phyloP scores from a whole-genome alignment of 345 rosid species.

The Atalantia buxifolia region DNA sequence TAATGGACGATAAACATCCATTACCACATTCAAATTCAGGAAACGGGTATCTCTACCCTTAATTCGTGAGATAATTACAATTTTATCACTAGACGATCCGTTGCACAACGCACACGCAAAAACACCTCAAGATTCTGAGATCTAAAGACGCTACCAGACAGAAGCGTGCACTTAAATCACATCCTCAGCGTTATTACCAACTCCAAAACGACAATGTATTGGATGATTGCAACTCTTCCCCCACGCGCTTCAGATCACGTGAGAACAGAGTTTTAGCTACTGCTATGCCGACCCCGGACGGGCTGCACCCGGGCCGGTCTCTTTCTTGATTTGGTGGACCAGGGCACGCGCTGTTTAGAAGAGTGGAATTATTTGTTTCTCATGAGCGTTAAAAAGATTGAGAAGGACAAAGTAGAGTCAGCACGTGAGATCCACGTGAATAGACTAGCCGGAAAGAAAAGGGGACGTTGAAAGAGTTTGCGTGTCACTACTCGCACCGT shows the following conservation, averaged over 20 bases:
- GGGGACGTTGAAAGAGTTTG: neutral
- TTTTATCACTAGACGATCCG: neutral
- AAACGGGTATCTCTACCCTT: neutral
- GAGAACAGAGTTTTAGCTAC: neutral
- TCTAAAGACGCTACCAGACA: neutral
- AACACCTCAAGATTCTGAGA: neutral
- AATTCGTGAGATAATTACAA: neutral
- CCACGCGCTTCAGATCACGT: neutral
- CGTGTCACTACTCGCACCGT: neutral
- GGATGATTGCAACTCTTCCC: too few relatives aligned
- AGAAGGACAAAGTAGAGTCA: neutral
- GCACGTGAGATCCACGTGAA: slow-evolving; percentile 28
- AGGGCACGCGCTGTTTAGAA: neutral
- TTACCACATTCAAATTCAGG: neutral
- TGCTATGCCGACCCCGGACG: neutral
- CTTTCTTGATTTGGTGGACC: neutral
- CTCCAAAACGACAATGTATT: slow-evolving; percentile 2
- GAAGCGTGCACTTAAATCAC: neutral
- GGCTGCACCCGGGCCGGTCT: neutral
- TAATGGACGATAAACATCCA: neutral
- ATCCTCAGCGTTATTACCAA: slow-evolving; percentile 6
- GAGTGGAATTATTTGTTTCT: neutral
- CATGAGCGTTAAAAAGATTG: too few relatives aligned
- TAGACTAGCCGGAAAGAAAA: slow-evolving; percentile 4
- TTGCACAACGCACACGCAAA: neutral